A percentile compares a stretch with the other conserved stretches of the same genome.
Evolutionary conservation across 768 basidiomycete genomes (phyloP).

Genomic region (Kwoniella dejecticola): DNA sequence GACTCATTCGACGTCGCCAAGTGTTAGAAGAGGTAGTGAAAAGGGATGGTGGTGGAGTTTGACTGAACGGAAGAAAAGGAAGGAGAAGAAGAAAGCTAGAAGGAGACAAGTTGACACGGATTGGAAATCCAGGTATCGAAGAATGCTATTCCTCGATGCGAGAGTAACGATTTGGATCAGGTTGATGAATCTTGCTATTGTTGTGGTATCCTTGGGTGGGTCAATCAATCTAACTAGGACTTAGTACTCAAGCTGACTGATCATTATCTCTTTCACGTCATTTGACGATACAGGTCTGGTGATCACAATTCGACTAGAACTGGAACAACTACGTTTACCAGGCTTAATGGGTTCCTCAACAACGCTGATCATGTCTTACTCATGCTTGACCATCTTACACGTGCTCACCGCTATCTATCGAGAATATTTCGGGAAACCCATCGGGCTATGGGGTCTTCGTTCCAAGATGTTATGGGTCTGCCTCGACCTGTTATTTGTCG

Average conservation of each 20-base stretch:
- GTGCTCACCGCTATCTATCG: constrained; percentile 51
- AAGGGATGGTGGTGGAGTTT: constrained; percentile 22
- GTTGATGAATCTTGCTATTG: constrained; percentile 35
- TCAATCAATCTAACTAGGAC: constrained; percentile 6
- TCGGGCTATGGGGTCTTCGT: constrained; percentile 55
- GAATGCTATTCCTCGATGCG: constrained; percentile 44
- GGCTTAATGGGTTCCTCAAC: constrained; percentile 53
- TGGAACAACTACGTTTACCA: constrained; percentile 30
- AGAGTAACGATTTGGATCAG: constrained; percentile 45
- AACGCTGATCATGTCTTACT: constrained; percentile 48
- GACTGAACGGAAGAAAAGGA: constrained; percentile 2
- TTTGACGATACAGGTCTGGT: constrained; percentile 30
- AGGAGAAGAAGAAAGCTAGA: constrained; percentile 14
- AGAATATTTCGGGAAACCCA: constrained; percentile 54
- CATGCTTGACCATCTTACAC: constrained; percentile 47
- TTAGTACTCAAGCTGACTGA: neutral
- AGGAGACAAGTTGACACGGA: constrained; percentile 21
- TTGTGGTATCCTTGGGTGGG: constrained; percentile 37
- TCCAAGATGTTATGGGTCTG: constrained; percentile 56
- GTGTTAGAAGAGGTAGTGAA: constrained; percentile 10
- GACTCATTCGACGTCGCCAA: constrained; percentile 6
- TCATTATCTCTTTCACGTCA: too few species aligned
- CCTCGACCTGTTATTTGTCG: constrained; percentile 53
- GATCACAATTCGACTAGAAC: constrained; percentile 31
- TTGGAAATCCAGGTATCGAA: constrained; percentile 30